Conservation (phyloP, 2,329 filamentous ascomycete species). For the Ascochyta rabiei region DNA sequence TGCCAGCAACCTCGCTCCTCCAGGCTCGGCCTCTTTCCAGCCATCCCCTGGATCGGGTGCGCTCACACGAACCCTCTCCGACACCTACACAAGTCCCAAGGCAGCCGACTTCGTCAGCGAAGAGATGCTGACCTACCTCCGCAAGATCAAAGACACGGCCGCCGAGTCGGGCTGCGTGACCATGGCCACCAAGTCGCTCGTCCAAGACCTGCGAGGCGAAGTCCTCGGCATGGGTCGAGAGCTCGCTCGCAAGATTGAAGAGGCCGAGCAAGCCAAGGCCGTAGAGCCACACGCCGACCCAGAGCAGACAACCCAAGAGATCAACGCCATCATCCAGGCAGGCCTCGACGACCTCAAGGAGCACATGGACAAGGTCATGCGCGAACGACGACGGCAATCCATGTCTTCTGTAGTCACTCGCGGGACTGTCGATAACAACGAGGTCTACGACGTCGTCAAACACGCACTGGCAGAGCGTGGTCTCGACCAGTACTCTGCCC, state of each 20-base stretch:
- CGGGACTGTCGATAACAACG: conserved; percentile 75
- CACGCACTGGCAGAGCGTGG: conserved; percentile 69
- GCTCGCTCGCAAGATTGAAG: conserved; percentile 83
- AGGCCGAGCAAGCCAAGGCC: conserved; percentile 59
- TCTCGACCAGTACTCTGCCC: conserved; percentile 53
- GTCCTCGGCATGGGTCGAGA: conserved; percentile 94
- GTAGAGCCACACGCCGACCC: conserved; percentile 49
- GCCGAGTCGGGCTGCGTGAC: conserved; percentile 86
- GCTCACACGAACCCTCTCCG: conserved; percentile 42
- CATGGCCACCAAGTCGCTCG: conserved; percentile 87
- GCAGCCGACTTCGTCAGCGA: conserved; percentile 67
- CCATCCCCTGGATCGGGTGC: conserved; percentile 40
- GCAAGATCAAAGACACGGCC: conserved; percentile 89
- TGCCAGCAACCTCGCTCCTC: conserved; percentile 55
- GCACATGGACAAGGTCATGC: conserved; percentile 80
- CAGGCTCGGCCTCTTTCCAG: conserved; percentile 35
- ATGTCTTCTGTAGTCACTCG: conserved; percentile 67
- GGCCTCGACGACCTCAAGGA: conserved; percentile 81
- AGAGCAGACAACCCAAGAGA: conserved; percentile 64
- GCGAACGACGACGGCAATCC: conserved; percentile 73
- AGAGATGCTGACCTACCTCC: conserved; percentile 81
- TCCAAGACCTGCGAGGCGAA: conserved; percentile 87
- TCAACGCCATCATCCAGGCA: conserved; percentile 78
- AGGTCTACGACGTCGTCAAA: conserved; percentile 84
- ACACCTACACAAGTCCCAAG: conserved; percentile 52